These are phyloP conservation scores for Xylaria sp. DNA, from an alignment of 2,329 filamentous ascomycete genomes.

Conservation along the genomic window DNA sequence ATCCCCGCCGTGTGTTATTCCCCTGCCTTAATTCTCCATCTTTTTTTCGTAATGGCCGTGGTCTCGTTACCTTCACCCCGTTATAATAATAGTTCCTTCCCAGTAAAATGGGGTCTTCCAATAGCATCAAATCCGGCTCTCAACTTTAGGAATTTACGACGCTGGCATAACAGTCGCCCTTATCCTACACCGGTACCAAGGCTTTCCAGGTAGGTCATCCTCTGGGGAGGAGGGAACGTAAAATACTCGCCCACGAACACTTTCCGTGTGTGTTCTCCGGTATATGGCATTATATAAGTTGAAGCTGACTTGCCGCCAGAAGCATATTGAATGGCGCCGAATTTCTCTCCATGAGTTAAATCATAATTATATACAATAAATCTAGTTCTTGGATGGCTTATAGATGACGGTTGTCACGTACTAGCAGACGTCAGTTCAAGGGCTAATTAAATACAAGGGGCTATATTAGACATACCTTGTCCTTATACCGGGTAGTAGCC, in stretches of 20 bases:
- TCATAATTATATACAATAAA: conserved; percentile 3
- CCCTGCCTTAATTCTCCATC: neutral
- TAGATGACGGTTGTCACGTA: conserved; percentile 98
- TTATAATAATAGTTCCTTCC: neutral
- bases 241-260: neutral
- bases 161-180: neutral
- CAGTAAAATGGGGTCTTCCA: neutral
- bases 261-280: neutral
- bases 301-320: neutral
- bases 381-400: conserved; percentile 76
- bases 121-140: neutral
- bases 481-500: conserved; percentile 95
- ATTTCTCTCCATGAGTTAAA: neutral
- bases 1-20: neutral
- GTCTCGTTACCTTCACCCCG: conserved; percentile 1
- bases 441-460: neutral
- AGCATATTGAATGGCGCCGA: neutral
- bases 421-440: conserved; percentile 53
- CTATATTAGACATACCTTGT: conserved; percentile 68
- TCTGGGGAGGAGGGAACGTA: neutral
- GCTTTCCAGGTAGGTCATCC: neutral
- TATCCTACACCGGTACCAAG: neutral
- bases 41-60: neutral
- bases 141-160: neutral
- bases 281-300: neutral